Evolutionary conservation across 192 early-diverging fungal species (phyloP), one percentile per base, ranked within the genome.

Genomic region (Chytriomyces confervae): DNA sequence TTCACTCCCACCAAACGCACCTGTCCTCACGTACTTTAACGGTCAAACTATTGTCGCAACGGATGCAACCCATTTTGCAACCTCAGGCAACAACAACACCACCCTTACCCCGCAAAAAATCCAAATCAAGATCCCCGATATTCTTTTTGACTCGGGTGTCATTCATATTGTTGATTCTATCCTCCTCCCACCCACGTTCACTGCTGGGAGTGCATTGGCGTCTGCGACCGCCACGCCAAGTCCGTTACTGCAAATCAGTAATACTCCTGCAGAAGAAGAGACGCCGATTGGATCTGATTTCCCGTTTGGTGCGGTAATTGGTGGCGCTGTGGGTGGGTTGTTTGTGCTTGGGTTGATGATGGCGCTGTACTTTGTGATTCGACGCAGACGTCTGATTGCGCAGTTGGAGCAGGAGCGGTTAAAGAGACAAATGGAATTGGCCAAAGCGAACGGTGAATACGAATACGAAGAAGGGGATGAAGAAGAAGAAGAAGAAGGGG

Each of bases 161-260:
- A 69, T 69, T 7, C 68, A 69, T 49, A 49, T 69, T 7, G 68
- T 69, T 49, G 36, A 69, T 49, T 49, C 68, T 4, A 49, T 69
- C 47, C 27, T 69, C 45, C 64, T 20, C 5, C 64, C 64, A 20
- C 64, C 64, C 18, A 20, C 43, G 23, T 44, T 13, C 4, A 66
- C n/a, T 0, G 64, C 64, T 0, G n/a, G 23, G 23, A 61, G 18
- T 23, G 64, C 23, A 4, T 16, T 29, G 23, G 27, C 20, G 13
- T 66, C 64, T 43, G 16, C 64, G 2, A 27, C 13, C 6, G 27
- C 13, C 64, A 66, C 64, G 2, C 64, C 64, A 4, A 66, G 43
- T 6, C 27, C 64, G 27, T 20, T 29, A 1, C 3, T 29, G 1
- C 64, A 29, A 13, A 43, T 29, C 13, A 27, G 11, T 43, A 20